These are phyloP conservation scores for Hanseniaspora uvarum DNA, from an alignment of 1,139 yeast genomes.

Conservation along the genomic window DNA sequence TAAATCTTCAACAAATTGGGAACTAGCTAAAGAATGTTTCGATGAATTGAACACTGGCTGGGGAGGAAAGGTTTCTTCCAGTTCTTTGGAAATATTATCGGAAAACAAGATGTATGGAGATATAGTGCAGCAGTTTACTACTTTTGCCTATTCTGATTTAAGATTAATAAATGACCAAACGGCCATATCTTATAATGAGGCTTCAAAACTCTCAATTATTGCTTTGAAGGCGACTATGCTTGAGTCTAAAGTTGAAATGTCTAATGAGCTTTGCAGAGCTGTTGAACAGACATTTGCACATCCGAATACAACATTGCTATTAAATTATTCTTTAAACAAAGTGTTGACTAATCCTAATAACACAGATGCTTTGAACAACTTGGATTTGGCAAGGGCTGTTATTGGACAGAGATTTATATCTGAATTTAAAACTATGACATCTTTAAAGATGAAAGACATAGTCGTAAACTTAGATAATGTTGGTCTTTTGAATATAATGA, in stretches of 20 bases:
- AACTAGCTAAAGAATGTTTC: constrained; percentile 76
- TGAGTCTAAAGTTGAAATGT: background rate
- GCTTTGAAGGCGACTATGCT: constrained; percentile 41
- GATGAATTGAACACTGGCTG: constrained; percentile 40
- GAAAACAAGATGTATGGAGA: constrained; percentile 51
- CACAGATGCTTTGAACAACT: constrained; percentile 26
- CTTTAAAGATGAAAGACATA: constrained; percentile 46
- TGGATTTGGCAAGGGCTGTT: constrained; percentile 20
- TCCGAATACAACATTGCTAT: constrained; percentile 38
- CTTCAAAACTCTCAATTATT: constrained; percentile 47
- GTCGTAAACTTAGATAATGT: constrained; percentile 62
- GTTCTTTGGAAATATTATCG: constrained; percentile 43
- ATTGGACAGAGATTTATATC: constrained; percentile 53
- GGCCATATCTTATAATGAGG: background rate
- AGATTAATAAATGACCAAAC: background rate
- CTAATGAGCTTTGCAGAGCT: background rate
- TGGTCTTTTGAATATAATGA: constrained; percentile 38
- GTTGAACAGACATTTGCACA: constrained; percentile 5
- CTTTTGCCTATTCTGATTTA: constrained; percentile 21
- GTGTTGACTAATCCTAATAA: constrained; percentile 41
- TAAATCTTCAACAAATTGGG: constrained; percentile 73
- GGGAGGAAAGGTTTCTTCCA: constrained; percentile 26
- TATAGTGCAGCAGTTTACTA: constrained; percentile 32
- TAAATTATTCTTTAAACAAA: constrained; percentile 57
- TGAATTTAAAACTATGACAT: constrained; percentile 50